phyloP scores from a whole-genome alignment of 352 stramenopile genomes.

The Phytophthora boehmeriae region DNA sequence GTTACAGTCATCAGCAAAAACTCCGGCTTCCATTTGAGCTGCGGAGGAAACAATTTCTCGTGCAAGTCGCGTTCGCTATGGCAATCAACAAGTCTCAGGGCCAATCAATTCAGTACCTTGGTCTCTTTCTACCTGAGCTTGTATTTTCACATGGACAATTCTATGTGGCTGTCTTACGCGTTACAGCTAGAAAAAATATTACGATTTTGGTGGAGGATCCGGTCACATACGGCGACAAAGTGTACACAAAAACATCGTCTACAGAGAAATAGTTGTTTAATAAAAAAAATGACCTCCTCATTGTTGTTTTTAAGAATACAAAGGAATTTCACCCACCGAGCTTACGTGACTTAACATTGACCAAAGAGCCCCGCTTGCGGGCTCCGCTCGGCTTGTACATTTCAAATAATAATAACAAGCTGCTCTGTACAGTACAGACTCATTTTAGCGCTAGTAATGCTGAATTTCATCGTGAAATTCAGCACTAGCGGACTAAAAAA shows the following conservation, averaged over 20 bases:
- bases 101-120: constrained; percentile 4
- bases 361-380: too few relatives aligned
- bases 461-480: too few relatives aligned
- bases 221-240: not conserved
- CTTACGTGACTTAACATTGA: not conserved
- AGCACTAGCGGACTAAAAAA: too few relatives aligned
- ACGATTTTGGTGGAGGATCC: not conserved
- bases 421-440: too few relatives aligned
- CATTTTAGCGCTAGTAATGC: too few relatives aligned
- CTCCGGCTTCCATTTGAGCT: too few relatives aligned
- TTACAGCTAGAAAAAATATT: constrained; percentile 1
- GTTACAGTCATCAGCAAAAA: constrained; percentile 8
- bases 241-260: not conserved
- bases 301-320: not conserved
- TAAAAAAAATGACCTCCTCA: not conserved
- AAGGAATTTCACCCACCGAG: not conserved
- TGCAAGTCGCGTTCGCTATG: constrained; percentile 3
- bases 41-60: constrained; percentile 1
- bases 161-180: constrained; percentile 4
- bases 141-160: constrained; percentile 6
- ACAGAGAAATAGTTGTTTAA: not conserved
- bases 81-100: constrained; percentile 5
- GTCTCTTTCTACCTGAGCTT: not conserved
- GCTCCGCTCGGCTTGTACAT: too few relatives aligned
- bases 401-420: too few relatives aligned